Conservation (phyloP, 2,329 filamentous ascomycete species). For the Aspergillus neotritici region DNA sequence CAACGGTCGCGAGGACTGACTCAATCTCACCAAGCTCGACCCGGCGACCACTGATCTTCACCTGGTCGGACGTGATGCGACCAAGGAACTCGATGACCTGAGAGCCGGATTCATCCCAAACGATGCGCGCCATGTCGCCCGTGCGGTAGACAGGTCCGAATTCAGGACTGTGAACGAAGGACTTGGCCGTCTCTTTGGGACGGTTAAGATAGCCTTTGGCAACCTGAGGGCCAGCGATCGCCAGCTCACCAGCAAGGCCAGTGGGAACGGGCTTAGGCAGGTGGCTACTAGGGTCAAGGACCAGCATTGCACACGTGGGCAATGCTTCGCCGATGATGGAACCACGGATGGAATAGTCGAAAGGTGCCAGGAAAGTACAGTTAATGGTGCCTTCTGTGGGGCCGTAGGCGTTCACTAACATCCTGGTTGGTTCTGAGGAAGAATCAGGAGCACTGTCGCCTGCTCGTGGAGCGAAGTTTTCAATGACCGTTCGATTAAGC, state of each 20-base stretch:
- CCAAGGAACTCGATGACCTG: conserved; percentile 68
- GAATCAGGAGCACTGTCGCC: neutral
- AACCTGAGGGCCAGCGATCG: conserved; percentile 33
- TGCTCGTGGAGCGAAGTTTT: conserved; percentile 22
- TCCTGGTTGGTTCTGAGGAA: conserved; percentile 3
- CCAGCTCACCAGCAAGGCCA: conserved; percentile 43
- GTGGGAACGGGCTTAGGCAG: conserved; percentile 33
- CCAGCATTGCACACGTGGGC: conserved; percentile 30
- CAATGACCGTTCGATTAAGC: conserved; percentile 28
- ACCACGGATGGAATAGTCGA: conserved; percentile 20
- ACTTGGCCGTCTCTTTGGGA: conserved; percentile 19
- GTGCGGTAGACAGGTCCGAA: conserved; percentile 47
- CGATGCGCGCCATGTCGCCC: conserved; percentile 50
- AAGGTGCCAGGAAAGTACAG: conserved; percentile 21
- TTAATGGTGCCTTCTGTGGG: conserved; percentile 30
- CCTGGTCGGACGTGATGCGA: conserved; percentile 69
- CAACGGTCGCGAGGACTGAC: conserved; percentile 21
- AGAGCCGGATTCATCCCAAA: conserved; percentile 50
- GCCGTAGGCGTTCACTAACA: conserved; percentile 31
- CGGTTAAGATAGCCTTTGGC: conserved; percentile 26
- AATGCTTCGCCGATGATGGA: conserved; percentile 35
- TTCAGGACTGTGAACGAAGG: conserved; percentile 21
- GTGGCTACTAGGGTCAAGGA: conserved; percentile 20
- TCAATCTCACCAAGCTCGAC: conserved; percentile 76
- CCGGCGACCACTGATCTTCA: conserved; percentile 79